These are phyloP conservation scores for Dryas drummondii DNA, from an alignment of 306 rosid genomes.

Conservation along the genomic window DNA sequence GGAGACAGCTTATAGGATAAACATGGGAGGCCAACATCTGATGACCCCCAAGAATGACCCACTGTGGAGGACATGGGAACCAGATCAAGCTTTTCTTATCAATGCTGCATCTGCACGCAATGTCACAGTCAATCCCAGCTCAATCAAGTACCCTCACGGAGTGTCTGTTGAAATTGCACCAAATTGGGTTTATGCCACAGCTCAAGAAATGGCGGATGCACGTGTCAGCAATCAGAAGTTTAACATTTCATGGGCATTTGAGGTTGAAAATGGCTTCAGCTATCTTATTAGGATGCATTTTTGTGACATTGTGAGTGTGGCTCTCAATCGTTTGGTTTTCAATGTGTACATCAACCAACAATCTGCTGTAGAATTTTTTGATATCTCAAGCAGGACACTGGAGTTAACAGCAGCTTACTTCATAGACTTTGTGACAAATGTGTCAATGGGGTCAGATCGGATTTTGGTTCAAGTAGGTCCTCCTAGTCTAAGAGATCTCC, in stretches of 20 bases:
- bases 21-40: slow-evolving; percentile 38
- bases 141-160: slow-evolving; percentile 30
- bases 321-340: slow-evolving; percentile 34
- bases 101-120: slow-evolving; percentile 32
- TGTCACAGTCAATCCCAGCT: slow-evolving; percentile 21
- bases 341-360: slow-evolving; percentile 36
- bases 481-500: slow-evolving; percentile 17
- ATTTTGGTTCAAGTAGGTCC: slow-evolving; percentile 45
- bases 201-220: slow-evolving; percentile 47
- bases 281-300: slow-evolving; percentile 38
- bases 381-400: slow-evolving; percentile 37
- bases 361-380: slow-evolving; percentile 34
- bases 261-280: slow-evolving; percentile 29
- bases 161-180: slow-evolving; percentile 36
- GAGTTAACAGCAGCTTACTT: slow-evolving; percentile 32
- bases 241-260: slow-evolving; percentile 42
- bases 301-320: slow-evolving; percentile 33
- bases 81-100: slow-evolving; percentile 33
- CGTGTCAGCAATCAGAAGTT: slow-evolving; percentile 35
- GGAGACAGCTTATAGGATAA: slow-evolving; percentile 33
- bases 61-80: slow-evolving; percentile 40
- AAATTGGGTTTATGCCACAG: slow-evolving; percentile 37
- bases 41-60: slow-evolving; percentile 31
- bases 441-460: slow-evolving; percentile 10
- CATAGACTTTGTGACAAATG: slow-evolving; percentile 27